Evolutionary conservation across 768 basidiomycete genomes (phyloP).

Genomic region (Mycena maculata): DNA sequence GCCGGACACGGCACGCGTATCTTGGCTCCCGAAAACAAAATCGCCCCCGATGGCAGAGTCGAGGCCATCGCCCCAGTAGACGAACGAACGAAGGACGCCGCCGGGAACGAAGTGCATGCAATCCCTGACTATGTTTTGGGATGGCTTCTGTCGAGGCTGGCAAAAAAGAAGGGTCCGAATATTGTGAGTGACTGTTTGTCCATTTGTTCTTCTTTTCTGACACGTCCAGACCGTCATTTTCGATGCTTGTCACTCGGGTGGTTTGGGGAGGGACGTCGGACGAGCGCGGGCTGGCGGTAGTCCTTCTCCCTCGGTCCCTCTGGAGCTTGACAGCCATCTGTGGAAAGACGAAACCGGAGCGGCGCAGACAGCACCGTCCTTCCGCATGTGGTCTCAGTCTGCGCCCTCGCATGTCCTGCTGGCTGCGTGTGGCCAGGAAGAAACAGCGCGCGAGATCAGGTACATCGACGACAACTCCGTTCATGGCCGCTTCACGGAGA

Average conservation of each 20-base stretch:
- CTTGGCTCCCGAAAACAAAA: background rate
- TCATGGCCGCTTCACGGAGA: slow-evolving; percentile 5
- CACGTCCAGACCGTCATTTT: slow-evolving; percentile 1
- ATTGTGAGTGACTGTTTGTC: background rate
- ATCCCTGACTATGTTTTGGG: slow-evolving; percentile 19
- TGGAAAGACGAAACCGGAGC: background rate
- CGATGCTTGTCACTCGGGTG: slow-evolving; percentile 9
- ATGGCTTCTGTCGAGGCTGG: background rate
- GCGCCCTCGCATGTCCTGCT: slow-evolving; percentile 1
- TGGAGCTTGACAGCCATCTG: background rate
- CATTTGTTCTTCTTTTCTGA: background rate
- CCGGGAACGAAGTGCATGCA: background rate
- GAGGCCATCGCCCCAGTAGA: slow-evolving; percentile 2
- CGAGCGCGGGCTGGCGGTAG: background rate
- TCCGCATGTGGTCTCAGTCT: background rate
- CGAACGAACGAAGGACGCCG: background rate
- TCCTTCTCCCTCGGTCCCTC: background rate
- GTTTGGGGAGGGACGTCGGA: background rate
- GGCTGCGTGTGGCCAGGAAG: slow-evolving; percentile 5
- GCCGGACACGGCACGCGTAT: slow-evolving; percentile 7
- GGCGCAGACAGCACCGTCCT: background rate
- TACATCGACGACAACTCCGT: background rate
- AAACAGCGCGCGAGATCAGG: background rate
- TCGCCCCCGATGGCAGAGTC: background rate
- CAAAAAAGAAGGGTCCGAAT: background rate